These are phyloP conservation scores for Pyrenochaeta sp. DNA, from an alignment of 2,329 filamentous ascomycete genomes.

Conservation along the genomic window DNA sequence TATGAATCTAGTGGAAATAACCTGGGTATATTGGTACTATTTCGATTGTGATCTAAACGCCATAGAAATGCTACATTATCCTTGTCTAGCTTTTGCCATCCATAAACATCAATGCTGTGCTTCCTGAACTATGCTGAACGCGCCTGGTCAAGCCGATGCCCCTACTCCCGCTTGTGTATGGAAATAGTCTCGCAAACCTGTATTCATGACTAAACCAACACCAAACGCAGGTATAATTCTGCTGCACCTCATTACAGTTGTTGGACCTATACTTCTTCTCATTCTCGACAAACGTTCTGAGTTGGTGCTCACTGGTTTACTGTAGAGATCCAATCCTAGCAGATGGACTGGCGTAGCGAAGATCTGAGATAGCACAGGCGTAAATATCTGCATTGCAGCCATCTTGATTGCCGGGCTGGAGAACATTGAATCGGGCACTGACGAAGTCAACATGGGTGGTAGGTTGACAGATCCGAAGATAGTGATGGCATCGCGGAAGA, in stretches of 20 bases:
- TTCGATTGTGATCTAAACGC: too few relatives aligned
- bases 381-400: slow-evolving; percentile 33
- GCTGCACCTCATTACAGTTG: slow-evolving; percentile 34
- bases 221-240: slow-evolving; percentile 41
- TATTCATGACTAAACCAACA: slow-evolving; percentile 34
- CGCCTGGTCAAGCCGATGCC: neutral
- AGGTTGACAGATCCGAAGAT: slow-evolving; percentile 40
- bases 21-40: too few relatives aligned
- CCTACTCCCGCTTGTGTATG: slow-evolving; percentile 10
- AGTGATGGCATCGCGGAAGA: slow-evolving; percentile 39
- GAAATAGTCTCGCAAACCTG: slow-evolving; percentile 27
- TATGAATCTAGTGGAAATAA: too few relatives aligned
- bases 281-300: slow-evolving; percentile 18
- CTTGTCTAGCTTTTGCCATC: too few relatives aligned
- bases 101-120: neutral
- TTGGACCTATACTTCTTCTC: slow-evolving; percentile 21
- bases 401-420: slow-evolving; percentile 25
- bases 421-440: slow-evolving; percentile 24
- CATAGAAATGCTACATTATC: too few relatives aligned
- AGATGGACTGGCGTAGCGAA: slow-evolving; percentile 37
- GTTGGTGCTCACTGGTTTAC: slow-evolving; percentile 9
- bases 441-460: slow-evolving; percentile 28
- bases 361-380: slow-evolving; percentile 37
- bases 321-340: slow-evolving; percentile 35
- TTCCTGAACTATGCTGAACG: too few relatives aligned